Percentiles rank a stretch among this genome's conserved stretches.
phyloP scores from a whole-genome alignment of 257 asterid species.

The Primulina tabacum region DNA sequence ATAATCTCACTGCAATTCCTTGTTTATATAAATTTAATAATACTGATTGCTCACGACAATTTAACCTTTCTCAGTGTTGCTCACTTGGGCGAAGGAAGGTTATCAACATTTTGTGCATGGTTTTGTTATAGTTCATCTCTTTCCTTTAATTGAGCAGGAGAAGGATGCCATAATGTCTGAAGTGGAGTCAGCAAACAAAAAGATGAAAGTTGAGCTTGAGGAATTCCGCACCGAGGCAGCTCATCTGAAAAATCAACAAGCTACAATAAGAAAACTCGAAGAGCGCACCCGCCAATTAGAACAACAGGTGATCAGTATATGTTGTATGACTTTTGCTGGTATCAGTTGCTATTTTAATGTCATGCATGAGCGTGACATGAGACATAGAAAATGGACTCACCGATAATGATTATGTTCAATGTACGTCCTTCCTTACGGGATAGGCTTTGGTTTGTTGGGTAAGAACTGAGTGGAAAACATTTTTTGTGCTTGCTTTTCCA shows the following conservation, averaged over 20 bases:
- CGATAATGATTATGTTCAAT: not conserved
- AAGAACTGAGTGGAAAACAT: not conserved
- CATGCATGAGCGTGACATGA: slow-evolving; percentile 3
- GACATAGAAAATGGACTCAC: not conserved
- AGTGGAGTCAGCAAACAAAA: slow-evolving; percentile 90
- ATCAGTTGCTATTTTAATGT: slow-evolving; percentile 10
- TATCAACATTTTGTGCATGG: slow-evolving; percentile 15
- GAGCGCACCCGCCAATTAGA: slow-evolving; percentile 97
- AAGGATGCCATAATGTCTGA: slow-evolving; percentile 84
- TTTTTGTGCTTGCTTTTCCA: not conserved
- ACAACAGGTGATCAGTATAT: slow-evolving; percentile 66
- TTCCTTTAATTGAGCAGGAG: slow-evolving; percentile 51
- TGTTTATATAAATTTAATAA: too few species aligned
- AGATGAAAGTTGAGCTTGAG: slow-evolving; percentile 98
- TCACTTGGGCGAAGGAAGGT: slow-evolving; percentile 7
- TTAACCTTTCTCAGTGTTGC: slow-evolving; percentile 13
- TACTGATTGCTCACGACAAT: not conserved
- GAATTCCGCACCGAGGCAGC: slow-evolving; percentile 94
- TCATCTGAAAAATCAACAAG: slow-evolving; percentile 95
- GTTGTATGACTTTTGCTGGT: slow-evolving; percentile 10
- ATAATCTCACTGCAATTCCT: too few species aligned
- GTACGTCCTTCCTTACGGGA: not conserved
- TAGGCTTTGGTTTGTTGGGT: not conserved
- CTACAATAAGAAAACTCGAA: slow-evolving; percentile 94
- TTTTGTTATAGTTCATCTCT: slow-evolving; percentile 9